Conservation (phyloP, 345 rosid species). For the Melastoma malabathricum region DNA sequence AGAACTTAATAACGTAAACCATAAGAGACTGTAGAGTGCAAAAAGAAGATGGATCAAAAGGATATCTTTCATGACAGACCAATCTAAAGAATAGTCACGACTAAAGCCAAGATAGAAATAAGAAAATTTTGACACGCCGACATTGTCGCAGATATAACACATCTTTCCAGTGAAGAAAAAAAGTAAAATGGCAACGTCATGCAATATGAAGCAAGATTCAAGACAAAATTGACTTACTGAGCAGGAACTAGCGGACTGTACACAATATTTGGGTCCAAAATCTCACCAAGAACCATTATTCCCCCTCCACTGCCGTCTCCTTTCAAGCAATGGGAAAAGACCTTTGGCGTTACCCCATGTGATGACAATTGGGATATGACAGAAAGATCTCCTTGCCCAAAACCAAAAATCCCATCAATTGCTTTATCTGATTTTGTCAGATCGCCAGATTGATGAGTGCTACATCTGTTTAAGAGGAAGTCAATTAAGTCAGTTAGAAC, state of each 20-base stretch:
- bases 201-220: not conserved
- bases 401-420: constrained; percentile 97
- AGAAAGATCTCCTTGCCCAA: constrained; percentile 73
- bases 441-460: constrained; percentile 78
- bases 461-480: constrained; percentile 53
- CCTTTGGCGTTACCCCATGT: constrained; percentile 64
- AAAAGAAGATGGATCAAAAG: no score
- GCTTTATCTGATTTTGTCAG: constrained; percentile 81
- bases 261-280: constrained; percentile 79
- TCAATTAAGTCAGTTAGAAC: not conserved
- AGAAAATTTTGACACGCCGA: no score
- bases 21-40: no score
- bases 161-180: constrained; percentile 1
- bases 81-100: no score
- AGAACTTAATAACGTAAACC: no score
- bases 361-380: constrained; percentile 85
- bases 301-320: constrained; percentile 94
- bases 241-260: constrained; percentile 84
- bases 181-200: not conserved
- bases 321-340: constrained; percentile 90
- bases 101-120: no score
- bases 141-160: not conserved
- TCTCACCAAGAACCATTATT: constrained; percentile 91
- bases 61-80: no score
- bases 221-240: constrained; percentile 36